Evolutionary conservation across 2,329 filamentous ascomycete species (phyloP).

Genomic region (Paraconiothyrium brasiliense): DNA sequence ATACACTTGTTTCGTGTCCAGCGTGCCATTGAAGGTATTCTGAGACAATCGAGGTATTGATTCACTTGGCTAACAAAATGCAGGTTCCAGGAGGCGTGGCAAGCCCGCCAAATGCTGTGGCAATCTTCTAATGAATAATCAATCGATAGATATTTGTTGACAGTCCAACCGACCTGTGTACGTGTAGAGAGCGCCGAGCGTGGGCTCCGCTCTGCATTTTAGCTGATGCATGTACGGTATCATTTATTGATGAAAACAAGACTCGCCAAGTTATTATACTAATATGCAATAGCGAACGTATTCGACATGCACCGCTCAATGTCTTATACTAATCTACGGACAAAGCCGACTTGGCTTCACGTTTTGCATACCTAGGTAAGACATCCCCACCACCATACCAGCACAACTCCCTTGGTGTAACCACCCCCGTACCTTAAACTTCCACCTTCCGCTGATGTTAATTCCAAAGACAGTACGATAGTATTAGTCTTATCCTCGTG

Average conservation of each 20-base stretch:
- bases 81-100: conserved; percentile 59
- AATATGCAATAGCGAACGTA: not conserved
- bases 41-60: not conserved
- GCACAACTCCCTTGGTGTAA: not conserved
- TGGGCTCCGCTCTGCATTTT: not conserved
- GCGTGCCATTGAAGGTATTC: conserved; percentile 63
- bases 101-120: conserved; percentile 50
- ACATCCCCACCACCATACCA: not conserved
- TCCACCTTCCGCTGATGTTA: no score
- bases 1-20: conserved; percentile 70
- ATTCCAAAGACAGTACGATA: not conserved
- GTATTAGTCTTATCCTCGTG: not conserved
- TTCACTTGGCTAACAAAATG: conserved; percentile 18
- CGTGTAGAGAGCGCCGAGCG: not conserved
- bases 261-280: not conserved
- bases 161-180: not conserved
- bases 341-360: conserved; percentile 1
- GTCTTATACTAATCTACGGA: not conserved
- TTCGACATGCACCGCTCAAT: not conserved
- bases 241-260: not conserved
- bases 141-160: no score
- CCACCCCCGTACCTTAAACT: not conserved
- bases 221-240: not conserved
- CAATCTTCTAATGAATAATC: conserved; percentile 39
- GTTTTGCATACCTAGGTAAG: not conserved